Conservation (phyloP, 305 asterid genomes). For the Ilex paraguariensis region DNA sequence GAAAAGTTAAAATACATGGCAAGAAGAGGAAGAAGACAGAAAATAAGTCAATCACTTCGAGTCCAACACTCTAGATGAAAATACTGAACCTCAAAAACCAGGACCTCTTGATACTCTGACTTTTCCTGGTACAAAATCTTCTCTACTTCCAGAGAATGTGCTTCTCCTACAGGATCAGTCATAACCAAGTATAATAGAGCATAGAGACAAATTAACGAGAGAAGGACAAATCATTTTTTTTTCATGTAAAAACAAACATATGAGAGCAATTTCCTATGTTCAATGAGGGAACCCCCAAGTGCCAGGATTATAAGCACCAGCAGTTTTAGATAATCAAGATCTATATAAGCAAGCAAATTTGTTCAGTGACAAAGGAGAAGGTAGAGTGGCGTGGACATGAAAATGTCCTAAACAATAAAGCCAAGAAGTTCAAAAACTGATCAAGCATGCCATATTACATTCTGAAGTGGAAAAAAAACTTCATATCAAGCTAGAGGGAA, state of each 20-base stretch:
- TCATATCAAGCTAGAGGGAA: not conserved
- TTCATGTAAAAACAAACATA: not conserved
- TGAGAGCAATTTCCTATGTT: not conserved
- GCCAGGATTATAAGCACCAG: too few relatives aligned
- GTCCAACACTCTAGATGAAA: slow-evolving; percentile 6
- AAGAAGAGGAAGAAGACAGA: slow-evolving; percentile 6
- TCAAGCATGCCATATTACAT: not conserved
- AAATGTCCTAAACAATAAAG: not conserved
- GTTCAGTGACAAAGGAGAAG: too few relatives aligned
- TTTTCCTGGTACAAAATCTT: slow-evolving; percentile 67
- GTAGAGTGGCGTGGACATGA: too few relatives aligned
- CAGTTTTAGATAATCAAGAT: too few relatives aligned
- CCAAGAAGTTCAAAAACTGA: not conserved
- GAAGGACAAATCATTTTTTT: not conserved
- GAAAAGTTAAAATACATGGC: slow-evolving; percentile 1
- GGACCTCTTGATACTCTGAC: slow-evolving; percentile 86
- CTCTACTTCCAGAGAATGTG: slow-evolving; percentile 82
- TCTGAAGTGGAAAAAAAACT: not conserved
- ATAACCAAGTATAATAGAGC: not conserved
- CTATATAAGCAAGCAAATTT: too few relatives aligned
- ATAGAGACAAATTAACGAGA: too few relatives aligned
- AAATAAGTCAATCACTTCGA: slow-evolving; percentile 1
- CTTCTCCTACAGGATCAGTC: slow-evolving; percentile 61
- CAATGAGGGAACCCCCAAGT: too few relatives aligned
- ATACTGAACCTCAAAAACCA: slow-evolving; percentile 80